phyloP scores from a whole-genome alignment of 306 rosid species.

The Vigna radiata region DNA sequence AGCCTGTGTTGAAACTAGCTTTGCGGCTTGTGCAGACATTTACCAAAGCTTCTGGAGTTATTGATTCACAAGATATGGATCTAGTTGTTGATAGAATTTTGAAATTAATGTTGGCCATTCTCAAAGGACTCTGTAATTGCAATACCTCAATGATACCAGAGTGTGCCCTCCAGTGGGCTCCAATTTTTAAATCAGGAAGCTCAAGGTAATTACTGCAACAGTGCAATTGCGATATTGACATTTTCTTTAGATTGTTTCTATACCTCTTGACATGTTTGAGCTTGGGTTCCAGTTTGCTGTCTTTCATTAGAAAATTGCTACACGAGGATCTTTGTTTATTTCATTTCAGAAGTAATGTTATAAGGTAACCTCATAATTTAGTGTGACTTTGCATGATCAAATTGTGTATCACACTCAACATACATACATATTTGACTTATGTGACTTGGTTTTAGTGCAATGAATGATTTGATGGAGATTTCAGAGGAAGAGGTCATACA shows the following conservation, averaged over 20 bases:
- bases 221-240: constrained; percentile 23
- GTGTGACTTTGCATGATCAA: constrained; percentile 4
- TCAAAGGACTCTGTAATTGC: constrained; percentile 64
- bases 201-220: constrained; percentile 59
- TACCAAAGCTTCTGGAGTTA: constrained; percentile 52
- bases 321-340: constrained; percentile 57
- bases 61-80: constrained; percentile 46
- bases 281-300: constrained; percentile 68
- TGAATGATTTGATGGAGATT: constrained; percentile 67
- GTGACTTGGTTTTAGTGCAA: constrained; percentile 57
- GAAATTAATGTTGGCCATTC: constrained; percentile 71
- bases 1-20: constrained; percentile 64
- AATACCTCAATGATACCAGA: constrained; percentile 54
- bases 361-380: constrained; percentile 62
- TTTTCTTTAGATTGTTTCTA: constrained; percentile 36
- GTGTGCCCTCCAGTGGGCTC: constrained; percentile 82
- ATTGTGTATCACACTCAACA: constrained; percentile 27
- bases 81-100: constrained; percentile 63
- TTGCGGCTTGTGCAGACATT: constrained; percentile 53
- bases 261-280: constrained; percentile 48
- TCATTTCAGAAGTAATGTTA: constrained; percentile 58
- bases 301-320: constrained; percentile 65
- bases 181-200: constrained; percentile 62
- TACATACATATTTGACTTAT: constrained; percentile 38
- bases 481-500: constrained; percentile 66